Conservation (phyloP, 2,329 filamentous ascomycete species). For the Lasiodiplodia gonubiensis region DNA sequence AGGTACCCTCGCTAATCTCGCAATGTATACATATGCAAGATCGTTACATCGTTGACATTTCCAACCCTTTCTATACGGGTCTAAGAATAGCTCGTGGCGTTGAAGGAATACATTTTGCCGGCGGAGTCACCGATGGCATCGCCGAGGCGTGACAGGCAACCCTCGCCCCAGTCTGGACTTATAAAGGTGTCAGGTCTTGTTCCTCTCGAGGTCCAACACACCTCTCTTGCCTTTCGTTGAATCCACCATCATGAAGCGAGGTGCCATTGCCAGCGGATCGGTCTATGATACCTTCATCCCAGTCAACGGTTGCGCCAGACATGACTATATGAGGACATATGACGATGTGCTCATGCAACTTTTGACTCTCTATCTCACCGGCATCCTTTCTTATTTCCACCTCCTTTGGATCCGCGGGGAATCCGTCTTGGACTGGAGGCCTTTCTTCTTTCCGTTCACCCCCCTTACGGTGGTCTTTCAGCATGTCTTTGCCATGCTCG, state of each 20-base stretch:
- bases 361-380: neutral
- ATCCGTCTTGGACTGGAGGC: constrained; percentile 3
- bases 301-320: neutral
- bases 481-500: neutral
- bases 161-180: neutral
- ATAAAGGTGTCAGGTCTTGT: neutral
- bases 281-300: neutral
- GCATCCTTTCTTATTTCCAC: neutral
- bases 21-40: neutral
- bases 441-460: constrained; percentile 8
- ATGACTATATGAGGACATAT: constrained; percentile 1
- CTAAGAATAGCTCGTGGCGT: constrained; percentile 20
- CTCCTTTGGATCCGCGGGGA: constrained; percentile 12
- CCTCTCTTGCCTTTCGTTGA: neutral
- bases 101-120: neutral
- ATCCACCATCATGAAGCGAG: constrained; percentile 6
- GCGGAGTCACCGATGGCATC: constrained; percentile 1
- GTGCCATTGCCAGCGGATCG: neutral
- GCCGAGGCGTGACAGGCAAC: neutral
- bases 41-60: neutral
- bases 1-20: constrained; percentile 4
- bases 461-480: constrained; percentile 7
- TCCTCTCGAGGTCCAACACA: neutral
- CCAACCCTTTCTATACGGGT: neutral
- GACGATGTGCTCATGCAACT: neutral